Evolutionary conservation across 225 moss, liverwort and hornwort species (phyloP).

Genomic region (Thuidium tamariscinum): DNA sequence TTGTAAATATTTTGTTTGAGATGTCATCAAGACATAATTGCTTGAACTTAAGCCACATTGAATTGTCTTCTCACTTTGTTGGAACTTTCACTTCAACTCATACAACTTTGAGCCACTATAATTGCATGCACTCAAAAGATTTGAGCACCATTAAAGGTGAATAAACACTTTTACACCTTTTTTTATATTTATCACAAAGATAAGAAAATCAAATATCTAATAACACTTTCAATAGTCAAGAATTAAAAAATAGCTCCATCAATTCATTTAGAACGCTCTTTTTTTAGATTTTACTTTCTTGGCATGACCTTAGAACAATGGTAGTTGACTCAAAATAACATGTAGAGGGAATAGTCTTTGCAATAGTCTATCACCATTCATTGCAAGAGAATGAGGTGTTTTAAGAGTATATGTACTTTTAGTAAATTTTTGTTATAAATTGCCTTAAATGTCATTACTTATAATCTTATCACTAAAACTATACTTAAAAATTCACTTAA

Average conservation of each 20-base stretch:
- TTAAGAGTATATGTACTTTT: too few species aligned
- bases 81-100: too few species aligned
- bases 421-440: too few species aligned
- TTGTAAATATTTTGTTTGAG: neutral
- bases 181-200: neutral
- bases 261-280: neutral
- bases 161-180: neutral
- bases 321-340: fast-evolving
- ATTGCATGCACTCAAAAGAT: neutral
- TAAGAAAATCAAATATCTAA: neutral
- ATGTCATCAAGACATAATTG: neutral
- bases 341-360: fast-evolving
- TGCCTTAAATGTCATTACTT: too few species aligned
- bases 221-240: neutral
- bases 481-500: too few species aligned
- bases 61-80: neutral
- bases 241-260: fast-evolving
- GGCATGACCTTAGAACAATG: neutral
- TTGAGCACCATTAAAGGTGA: neutral
- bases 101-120: fast-evolving
- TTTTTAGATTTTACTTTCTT: neutral
- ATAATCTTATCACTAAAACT: too few species aligned
- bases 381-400: too few species aligned
- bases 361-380: too few species aligned
- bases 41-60: neutral